phyloP scores from a whole-genome alignment of 2,329 filamentous ascomycete genomes.

The Aspergillus pseudoviridinutans region DNA sequence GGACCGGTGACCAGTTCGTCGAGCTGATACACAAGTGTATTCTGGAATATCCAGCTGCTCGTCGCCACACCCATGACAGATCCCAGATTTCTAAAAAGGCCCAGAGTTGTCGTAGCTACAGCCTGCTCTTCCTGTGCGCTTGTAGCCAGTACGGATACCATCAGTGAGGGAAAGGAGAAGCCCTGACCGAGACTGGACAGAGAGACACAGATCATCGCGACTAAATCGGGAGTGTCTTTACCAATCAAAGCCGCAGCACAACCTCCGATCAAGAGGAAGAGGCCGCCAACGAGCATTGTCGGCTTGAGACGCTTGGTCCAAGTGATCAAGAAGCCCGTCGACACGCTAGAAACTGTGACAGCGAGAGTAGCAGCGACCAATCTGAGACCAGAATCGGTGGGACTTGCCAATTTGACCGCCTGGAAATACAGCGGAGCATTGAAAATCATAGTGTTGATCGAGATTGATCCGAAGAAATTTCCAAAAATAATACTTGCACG shows the following conservation, averaged over 20 bases:
- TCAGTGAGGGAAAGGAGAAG: conserved; percentile 61
- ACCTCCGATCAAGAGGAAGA: conserved; percentile 50
- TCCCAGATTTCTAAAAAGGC: conserved; percentile 68
- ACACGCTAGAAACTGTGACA: conserved; percentile 52
- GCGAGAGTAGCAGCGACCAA: conserved; percentile 62
- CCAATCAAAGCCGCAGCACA: conserved; percentile 49
- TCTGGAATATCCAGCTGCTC: conserved; percentile 70
- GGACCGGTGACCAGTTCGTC: conserved; percentile 55
- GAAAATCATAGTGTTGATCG: conserved; percentile 59
- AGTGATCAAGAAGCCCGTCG: conserved; percentile 61
- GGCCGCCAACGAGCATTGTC: conserved; percentile 51
- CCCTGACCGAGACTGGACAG: conserved; percentile 58
- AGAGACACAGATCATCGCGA: conserved; percentile 56
- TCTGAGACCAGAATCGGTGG: conserved; percentile 68
- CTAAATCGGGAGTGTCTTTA: conserved; percentile 48
- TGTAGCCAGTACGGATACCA: conserved; percentile 60
- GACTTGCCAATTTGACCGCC: conserved; percentile 65
- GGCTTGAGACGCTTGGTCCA: conserved; percentile 58
- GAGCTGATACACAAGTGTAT: conserved; percentile 60
- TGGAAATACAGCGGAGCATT: conserved; percentile 74
- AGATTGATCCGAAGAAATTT: conserved; percentile 49
- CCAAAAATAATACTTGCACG: conserved; percentile 49
- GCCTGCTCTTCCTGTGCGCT: conserved; percentile 61
- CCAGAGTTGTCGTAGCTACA: conserved; percentile 65
- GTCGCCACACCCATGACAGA: conserved; percentile 69